Base-by-base conservation (phyloP, 164 flowering plant genomes). In the Aristolochia contorta region DNA sequence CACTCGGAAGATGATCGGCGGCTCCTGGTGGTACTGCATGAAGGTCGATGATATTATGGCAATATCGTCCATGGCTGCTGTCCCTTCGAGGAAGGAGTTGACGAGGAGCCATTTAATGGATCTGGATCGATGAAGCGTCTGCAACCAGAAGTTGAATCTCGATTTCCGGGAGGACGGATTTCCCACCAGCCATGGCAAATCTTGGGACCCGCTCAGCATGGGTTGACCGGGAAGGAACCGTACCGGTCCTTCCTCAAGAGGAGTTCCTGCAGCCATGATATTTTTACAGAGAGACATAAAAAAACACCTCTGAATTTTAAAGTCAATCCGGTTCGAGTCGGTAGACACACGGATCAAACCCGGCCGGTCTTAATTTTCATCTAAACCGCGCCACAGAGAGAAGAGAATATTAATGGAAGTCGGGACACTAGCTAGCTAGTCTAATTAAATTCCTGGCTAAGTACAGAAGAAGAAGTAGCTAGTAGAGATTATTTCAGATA, bases 101-200 rank as follows among this genome's bases (percentile, higher is more conserved):
- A 78, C 78, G 0, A 90, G 72, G 23, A 90, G 61, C 74, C 80
- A 82, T 20, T 7, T 63, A 1, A 90, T 79, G 1, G 73, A 41
- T 27, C 55, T 69, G 16, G 87, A 71, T 60, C 95, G 67, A 6
- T 72, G 71, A n/a, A 87, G 41, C 55, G 72, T 71, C 65, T 75
- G 68, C 0, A 51, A 62, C 97, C 97, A 90, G 41, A 90, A 90
- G 43, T 54, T 65, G 69, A 87, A 90, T 59, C 97, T 80, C 59
- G 70, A 67, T 64, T 62, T 64, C 66, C 61, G 77, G 24, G 82
- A 56, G 15, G 69, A 59, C 2, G 71, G 30, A 16, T 77, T 70
- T 61, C 95, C 95, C 6, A 87, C 78, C 25, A 87, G 60, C 97
- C 97, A 90, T 54, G 97, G 97, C 18, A 85, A 76, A 14, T 84